Base-by-base conservation (phyloP, 352 stramenopile genomes). In the Lagenidium giganteum region DNA sequence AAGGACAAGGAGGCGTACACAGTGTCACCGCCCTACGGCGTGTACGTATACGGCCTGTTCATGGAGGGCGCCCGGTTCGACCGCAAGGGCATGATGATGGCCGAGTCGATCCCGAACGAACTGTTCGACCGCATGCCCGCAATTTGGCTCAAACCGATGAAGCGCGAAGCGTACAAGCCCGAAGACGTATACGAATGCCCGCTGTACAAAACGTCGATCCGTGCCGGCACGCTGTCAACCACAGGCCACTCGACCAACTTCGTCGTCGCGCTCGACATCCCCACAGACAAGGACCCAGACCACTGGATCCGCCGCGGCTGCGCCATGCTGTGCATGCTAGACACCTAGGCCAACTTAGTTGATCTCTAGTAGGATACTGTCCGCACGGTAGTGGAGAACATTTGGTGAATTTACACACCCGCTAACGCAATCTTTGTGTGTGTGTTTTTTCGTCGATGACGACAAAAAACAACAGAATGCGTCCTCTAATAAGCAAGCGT, bases 221-320 rank as follows among this genome's bases (percentile, higher is more conserved):
- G 90, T 20, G 81, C 82, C 1, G 90, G 90, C 13, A 97, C 92
- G 23, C 63, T 97, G 24, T 95, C 79, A 8, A 97, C 90, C 2
- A 97, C 90, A 0, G 90, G 90, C 11, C 90, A 97, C 61, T 96
- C 83, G 31, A 97, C 90, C 18, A 97, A 97, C 62, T 97, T 97
- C 51, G 83, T 97, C 42, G 84, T 96, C 0, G 54, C 63, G 5
- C 64, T 97, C 5, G 67, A 92, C 38, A 73, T 97, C 11, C 83
- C 86, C 3, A 96, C 81, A 1, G 67, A 87, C 40, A 79, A 89
- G 56, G 67, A 66, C 26, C 68, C 72, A 1, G 79, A 97, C 58
- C 82, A 96, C 63, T 98, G 90, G 88, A 95, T 98, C 54, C 72
- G 92, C n/a, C 70, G 90, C 11, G 90, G 91, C 29, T 96, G 87